Percentiles rank a stretch among this genome's conserved stretches.
These are phyloP conservation scores for Pseudogymnoascus sp. DNA, from an alignment of 2,329 filamentous ascomycete species.

Conservation along the genomic window DNA sequence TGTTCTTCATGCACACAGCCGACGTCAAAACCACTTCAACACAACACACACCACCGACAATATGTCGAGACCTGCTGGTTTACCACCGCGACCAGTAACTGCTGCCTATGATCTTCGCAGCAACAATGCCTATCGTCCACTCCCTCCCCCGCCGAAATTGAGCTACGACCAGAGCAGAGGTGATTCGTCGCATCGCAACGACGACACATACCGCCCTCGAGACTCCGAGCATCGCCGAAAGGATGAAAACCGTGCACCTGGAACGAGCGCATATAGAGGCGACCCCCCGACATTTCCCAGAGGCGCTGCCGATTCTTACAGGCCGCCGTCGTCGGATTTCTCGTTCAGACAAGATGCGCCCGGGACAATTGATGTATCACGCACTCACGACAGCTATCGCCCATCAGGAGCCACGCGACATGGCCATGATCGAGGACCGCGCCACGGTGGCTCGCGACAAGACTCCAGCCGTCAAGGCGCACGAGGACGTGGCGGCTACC, in stretches of 20 bases:
- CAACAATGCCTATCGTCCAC: background rate
- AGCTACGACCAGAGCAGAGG: slow-evolving; percentile 1
- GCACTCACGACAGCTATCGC: slow-evolving; percentile 19
- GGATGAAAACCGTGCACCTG: slow-evolving; percentile 12
- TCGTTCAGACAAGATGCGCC: slow-evolving; percentile 27
- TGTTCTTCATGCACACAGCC: slow-evolving; percentile 6
- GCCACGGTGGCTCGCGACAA: background rate
- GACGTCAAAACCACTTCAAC: background rate
- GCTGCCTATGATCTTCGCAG: background rate
- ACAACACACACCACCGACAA: background rate
- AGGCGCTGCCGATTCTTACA: slow-evolving; percentile 16
- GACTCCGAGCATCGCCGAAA: background rate
- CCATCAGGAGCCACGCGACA: slow-evolving; percentile 20
- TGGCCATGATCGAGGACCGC: background rate
- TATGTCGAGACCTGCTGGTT: slow-evolving; percentile 9
- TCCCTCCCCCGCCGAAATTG: background rate
- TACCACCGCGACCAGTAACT: slow-evolving; percentile 1
- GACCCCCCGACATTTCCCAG: slow-evolving; percentile 8
- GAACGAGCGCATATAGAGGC: slow-evolving; percentile 10
- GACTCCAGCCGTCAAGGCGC: background rate
- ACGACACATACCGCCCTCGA: background rate
- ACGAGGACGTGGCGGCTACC: slow-evolving; percentile 20
- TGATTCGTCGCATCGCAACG: slow-evolving; percentile 4
- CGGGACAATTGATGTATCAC: slow-evolving; percentile 20
- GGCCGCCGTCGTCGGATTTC: slow-evolving; percentile 19